Conservation (phyloP, 345 rosid genomes). For the Excoecaria cochinchinensis region DNA sequence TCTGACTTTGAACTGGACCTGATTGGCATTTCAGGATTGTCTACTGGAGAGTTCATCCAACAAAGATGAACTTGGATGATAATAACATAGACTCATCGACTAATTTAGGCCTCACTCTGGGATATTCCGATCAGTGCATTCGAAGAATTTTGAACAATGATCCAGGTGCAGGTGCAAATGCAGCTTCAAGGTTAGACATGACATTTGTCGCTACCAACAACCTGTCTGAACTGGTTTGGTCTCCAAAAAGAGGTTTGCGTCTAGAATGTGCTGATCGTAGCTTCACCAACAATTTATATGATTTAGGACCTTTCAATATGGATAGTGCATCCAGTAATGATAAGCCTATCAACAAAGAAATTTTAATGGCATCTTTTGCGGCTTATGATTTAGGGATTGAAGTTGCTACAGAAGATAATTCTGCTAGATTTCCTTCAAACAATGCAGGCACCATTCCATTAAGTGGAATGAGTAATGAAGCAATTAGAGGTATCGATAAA, state of each 20-base stretch:
- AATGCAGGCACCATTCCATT: slow-evolving; percentile 26
- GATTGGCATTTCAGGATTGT: slow-evolving; percentile 34
- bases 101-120: slow-evolving; percentile 43
- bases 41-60: slow-evolving; percentile 21
- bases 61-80: slow-evolving; percentile 56
- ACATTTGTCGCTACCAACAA: slow-evolving; percentile 54
- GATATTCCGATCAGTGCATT: slow-evolving; percentile 33
- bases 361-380: slow-evolving; percentile 5
- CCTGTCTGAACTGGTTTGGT: slow-evolving; percentile 88
- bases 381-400: slow-evolving; percentile 18
- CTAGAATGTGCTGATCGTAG: slow-evolving; percentile 72
- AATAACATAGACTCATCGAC: slow-evolving; percentile 41
- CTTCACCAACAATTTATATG: slow-evolving; percentile 41
- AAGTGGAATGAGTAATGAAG: slow-evolving; percentile 27
- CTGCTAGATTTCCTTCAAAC: slow-evolving; percentile 20
- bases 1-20: slow-evolving; percentile 23
- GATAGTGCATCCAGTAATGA: slow-evolving; percentile 25
- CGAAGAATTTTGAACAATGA: slow-evolving; percentile 37
- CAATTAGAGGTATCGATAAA: slow-evolving; percentile 27
- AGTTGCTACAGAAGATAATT: slow-evolving; percentile 23
- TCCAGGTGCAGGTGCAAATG: slow-evolving; percentile 93
- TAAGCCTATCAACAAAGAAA: slow-evolving; percentile 24
- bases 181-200: slow-evolving; percentile 50
- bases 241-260: slow-evolving; percentile 72
- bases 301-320: slow-evolving; percentile 39